Base-by-base conservation (phyloP, 345 rosid genomes). In the Angophora floribunda region DNA sequence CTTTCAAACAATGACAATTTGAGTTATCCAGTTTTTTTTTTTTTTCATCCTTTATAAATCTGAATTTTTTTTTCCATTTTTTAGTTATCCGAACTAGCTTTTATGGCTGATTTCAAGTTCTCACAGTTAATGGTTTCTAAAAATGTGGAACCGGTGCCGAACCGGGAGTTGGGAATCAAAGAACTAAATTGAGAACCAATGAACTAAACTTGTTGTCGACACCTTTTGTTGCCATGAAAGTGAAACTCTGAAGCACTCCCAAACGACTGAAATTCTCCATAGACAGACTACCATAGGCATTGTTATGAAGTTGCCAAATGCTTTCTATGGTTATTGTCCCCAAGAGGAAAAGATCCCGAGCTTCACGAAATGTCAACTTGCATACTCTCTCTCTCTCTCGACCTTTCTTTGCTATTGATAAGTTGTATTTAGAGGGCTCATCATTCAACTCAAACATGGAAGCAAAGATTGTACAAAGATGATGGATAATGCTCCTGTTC, bases 151-250 rank as follows among this genome's bases (percentile, higher is more conserved):
- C 24, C 24, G 24, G 28, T 55, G 22, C 1, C 22, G 12, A 55
- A 21, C 5, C 6, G n/a, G n/a, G 61, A 55, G 12, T 55, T 26
- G 0, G 22, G 61, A 55, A 55, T 6, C 13, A 55, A 55, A 55
- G 28, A 55, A 22, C 6, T 0, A 2, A 21, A 5, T 0, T 0
- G 61, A 55, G 28, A 55, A 55, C 3, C 24, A 28, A 55, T 55
- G 61, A 55, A 2, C 13, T 9, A 16, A 21, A 52, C 28, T 12
- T 6, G 24, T 8, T 5, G 61, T 55, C 12, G 28, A 55, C 61
- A 55, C 16, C 12, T 55, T 55, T 55, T 22, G 61, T 36, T 36
- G 30, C 30, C 67, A 26, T 24, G 67, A 59, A 26, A 28, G 30
- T 59, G 30, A 26, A 24, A 26, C 30, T 59, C 7, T 1, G 1